These are phyloP conservation scores for Cercospora brassicicola DNA, from an alignment of 2,329 filamentous ascomycete species.

Conservation along the genomic window DNA sequence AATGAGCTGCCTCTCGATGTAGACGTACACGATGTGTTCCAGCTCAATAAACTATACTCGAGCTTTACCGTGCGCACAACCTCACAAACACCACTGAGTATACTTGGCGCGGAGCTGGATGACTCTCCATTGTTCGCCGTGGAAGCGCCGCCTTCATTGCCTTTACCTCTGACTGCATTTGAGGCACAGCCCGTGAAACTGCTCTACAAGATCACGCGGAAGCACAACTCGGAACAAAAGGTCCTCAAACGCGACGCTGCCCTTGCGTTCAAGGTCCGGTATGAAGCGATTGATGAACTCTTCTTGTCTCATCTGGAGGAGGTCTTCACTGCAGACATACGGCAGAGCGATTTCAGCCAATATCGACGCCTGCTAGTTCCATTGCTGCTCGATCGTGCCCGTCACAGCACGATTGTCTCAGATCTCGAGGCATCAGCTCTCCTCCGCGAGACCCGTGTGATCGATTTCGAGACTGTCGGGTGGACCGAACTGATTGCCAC, in stretches of 20 bases:
- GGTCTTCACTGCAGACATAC: constrained; percentile 51
- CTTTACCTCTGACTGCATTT: constrained; percentile 63
- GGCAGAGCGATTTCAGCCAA: constrained; percentile 47
- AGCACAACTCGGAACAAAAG: constrained; percentile 36
- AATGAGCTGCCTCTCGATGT: constrained; percentile 83
- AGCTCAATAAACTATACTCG: constrained; percentile 76
- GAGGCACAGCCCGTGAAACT: constrained; percentile 78
- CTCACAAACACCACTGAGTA: constrained; percentile 68
- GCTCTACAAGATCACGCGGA: constrained; percentile 73
- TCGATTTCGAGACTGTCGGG: constrained; percentile 53
- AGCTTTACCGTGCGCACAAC: constrained; percentile 88
- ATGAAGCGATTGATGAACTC: constrained; percentile 74
- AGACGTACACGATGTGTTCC: constrained; percentile 96
- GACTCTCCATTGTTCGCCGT: constrained; percentile 69
- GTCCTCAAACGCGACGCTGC: constrained; percentile 40
- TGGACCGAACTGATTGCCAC: constrained; percentile 56
- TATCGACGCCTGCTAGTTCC: constrained; percentile 55
- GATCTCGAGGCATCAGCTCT: constrained; percentile 58
- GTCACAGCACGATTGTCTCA: constrained; percentile 47
- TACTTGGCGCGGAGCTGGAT: constrained; percentile 69
- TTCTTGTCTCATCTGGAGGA: constrained; percentile 54
- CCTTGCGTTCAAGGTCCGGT: constrained; percentile 70
- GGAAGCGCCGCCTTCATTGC: constrained; percentile 52
- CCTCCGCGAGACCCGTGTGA: constrained; percentile 54
- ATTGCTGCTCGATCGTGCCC: constrained; percentile 51